Percentiles rank a stretch among this genome's conserved stretches.
phyloP scores from a whole-genome alignment of 2,329 filamentous ascomycete species.

The Paecilomyces variotii region DNA sequence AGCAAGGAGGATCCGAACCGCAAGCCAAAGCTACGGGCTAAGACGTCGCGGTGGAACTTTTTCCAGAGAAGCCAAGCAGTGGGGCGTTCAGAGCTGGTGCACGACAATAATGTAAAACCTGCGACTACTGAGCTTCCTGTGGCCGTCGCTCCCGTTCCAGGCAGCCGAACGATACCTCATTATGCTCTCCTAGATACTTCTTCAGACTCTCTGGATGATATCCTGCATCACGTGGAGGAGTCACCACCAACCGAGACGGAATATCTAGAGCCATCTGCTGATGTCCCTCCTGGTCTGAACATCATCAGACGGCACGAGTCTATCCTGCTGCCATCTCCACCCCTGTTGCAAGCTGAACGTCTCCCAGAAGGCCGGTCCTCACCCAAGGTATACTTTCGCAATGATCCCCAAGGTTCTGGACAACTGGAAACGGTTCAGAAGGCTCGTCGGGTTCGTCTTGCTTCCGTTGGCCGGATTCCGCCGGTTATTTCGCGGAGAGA shows the following conservation, averaged over 20 bases:
- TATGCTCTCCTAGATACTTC: constrained; percentile 49
- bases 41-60: constrained; percentile 50
- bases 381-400: constrained; percentile 29
- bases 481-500: constrained; percentile 62
- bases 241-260: constrained; percentile 34
- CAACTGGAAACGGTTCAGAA: constrained; percentile 11
- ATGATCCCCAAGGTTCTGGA: constrained; percentile 10
- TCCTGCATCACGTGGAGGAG: constrained; percentile 29
- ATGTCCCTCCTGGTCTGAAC: constrained; percentile 20
- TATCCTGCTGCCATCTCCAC: constrained; percentile 36
- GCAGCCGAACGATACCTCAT: constrained; percentile 44
- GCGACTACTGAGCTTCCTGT: constrained; percentile 29
- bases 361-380: constrained; percentile 22
- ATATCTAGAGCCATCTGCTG: constrained; percentile 10
- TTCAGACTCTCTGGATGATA: constrained; percentile 32
- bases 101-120: constrained; percentile 6
- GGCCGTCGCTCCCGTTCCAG: constrained; percentile 28
- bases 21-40: constrained; percentile 21
- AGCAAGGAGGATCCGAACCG: constrained; percentile 7
- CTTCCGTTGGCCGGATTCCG: constrained; percentile 79
- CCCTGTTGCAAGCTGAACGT: constrained; percentile 26
- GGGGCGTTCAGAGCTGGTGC: constrained; percentile 17
- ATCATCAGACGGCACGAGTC: constrained; percentile 29
- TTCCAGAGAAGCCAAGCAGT: constrained; percentile 41
- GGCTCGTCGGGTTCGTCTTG: constrained; percentile 55